Percentiles rank a stretch among this genome's conserved stretches.
These are phyloP conservation scores for Hydnomerulius pinastri DNA, from an alignment of 768 basidiomycete genomes.

Conservation along the genomic window DNA sequence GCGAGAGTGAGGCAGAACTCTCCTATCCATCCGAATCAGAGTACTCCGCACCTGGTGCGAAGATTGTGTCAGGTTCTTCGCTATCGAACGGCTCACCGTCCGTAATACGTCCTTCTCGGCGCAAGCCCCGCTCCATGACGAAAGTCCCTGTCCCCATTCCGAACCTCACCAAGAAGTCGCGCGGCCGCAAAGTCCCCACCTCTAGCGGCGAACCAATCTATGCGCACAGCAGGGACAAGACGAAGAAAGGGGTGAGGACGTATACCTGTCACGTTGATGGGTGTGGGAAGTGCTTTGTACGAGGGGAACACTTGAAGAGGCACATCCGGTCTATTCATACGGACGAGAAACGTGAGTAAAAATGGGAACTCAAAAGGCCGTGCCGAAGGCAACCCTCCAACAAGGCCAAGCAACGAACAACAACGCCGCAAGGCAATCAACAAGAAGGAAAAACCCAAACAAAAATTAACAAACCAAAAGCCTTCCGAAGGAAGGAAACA, in stretches of 20 bases:
- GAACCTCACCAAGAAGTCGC: slow-evolving; percentile 49
- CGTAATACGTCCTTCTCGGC: slow-evolving; percentile 21
- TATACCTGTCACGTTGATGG: slow-evolving; percentile 69
- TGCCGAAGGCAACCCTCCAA: background rate
- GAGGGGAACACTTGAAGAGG: slow-evolving; percentile 80
- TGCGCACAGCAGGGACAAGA: slow-evolving; percentile 32
- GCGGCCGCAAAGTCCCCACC: slow-evolving; percentile 51
- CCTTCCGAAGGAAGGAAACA: too few relatives aligned
- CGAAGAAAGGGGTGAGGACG: slow-evolving; percentile 41
- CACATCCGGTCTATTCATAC: slow-evolving; percentile 83
- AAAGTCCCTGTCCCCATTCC: slow-evolving; percentile 47
- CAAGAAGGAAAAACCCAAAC: too few relatives aligned
- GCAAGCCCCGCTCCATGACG: slow-evolving; percentile 23
- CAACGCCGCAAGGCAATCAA: too few relatives aligned
- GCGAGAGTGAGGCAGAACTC: slow-evolving; percentile 19
- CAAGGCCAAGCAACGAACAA: too few relatives aligned
- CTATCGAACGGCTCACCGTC: background rate
- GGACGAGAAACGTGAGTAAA: slow-evolving; percentile 76
- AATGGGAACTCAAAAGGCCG: background rate
- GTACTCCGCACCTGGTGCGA: slow-evolving; percentile 13
- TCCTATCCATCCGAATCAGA: slow-evolving; percentile 26
- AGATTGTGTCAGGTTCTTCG: slow-evolving; percentile 4
- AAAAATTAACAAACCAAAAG: too few relatives aligned
- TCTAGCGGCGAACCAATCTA: slow-evolving; percentile 25
- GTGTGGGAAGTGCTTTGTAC: slow-evolving; percentile 78